Evolutionary conservation across 2,329 filamentous ascomycete species (phyloP).

Genomic region (Myriosclerotinia curreyana): DNA sequence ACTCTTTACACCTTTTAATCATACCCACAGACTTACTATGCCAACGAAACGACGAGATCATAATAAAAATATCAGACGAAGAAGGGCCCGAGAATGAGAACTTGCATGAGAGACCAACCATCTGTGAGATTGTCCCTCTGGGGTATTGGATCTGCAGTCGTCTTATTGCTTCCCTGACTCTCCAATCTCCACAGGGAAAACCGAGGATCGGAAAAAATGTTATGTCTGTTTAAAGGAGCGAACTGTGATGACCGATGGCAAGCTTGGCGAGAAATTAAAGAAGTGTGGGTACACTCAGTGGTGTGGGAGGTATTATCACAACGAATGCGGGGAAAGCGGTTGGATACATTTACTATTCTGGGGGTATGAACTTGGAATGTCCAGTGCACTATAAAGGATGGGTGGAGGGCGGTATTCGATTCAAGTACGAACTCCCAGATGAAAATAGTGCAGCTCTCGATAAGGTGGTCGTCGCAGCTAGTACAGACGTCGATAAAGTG

Average conservation of each 20-base stretch:
- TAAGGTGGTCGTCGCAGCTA: background rate
- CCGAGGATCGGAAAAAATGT: background rate
- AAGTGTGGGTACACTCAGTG: background rate
- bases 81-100: background rate
- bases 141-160: background rate
- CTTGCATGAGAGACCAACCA: background rate
- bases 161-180: background rate
- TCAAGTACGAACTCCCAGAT: background rate
- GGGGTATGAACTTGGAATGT: background rate
- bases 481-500: background rate
- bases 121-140: background rate
- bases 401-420: background rate
- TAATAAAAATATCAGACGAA: background rate
- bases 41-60: background rate
- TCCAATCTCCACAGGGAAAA: background rate
- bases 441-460: background rate
- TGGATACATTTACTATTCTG: background rate
- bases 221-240: background rate
- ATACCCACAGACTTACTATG: background rate
- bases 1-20: background rate
- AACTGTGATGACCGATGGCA: background rate
- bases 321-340: background rate
- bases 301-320: background rate
- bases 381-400: background rate
- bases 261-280: background rate